A percentile compares a stretch with the other conserved stretches of the same genome.
Evolutionary conservation across 306 rosid genomes (phyloP).

Genomic region (Ormosia semicastrata): DNA sequence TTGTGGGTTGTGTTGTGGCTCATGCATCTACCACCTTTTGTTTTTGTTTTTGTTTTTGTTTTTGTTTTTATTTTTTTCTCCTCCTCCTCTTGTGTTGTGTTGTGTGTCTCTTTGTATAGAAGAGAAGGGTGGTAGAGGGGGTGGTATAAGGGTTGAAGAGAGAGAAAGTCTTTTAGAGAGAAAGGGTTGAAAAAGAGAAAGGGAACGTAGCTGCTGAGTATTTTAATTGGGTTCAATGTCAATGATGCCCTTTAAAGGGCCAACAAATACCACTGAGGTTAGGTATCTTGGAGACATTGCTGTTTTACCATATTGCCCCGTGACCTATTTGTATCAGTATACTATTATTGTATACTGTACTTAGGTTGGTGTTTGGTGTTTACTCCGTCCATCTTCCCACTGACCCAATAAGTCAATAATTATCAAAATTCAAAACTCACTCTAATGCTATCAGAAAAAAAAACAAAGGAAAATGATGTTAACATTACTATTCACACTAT

Average conservation of each 20-base stretch:
- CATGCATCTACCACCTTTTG: slow-evolving; percentile 96
- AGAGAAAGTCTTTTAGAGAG: slow-evolving; percentile 35
- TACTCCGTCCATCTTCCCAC: background rate
- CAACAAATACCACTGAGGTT: slow-evolving; percentile 16
- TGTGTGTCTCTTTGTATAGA: slow-evolving; percentile 8
- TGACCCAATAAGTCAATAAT: too few relatives aligned
- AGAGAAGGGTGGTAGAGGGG: slow-evolving; percentile 39
- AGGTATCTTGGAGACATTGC: background rate
- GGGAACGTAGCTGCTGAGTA: slow-evolving; percentile 39
- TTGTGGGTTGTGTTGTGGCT: slow-evolving; percentile 56
- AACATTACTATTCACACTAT: too few relatives aligned
- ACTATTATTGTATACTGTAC: background rate
- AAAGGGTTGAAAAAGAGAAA: slow-evolving; percentile 6
- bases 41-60: slow-evolving; percentile 25
- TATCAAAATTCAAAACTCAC: too few relatives aligned
- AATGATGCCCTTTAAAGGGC: slow-evolving; percentile 42
- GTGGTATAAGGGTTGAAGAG: slow-evolving; percentile 43
- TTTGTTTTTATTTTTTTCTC: background rate
- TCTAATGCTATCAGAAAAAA: too few relatives aligned
- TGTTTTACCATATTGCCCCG: slow-evolving; percentile 40
- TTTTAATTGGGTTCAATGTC: slow-evolving; percentile 40
- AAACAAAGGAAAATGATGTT: too few relatives aligned
- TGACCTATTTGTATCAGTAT: background rate
- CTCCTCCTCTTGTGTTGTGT: background rate
- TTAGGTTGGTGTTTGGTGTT: background rate